Percentiles rank a stretch among this genome's conserved stretches.
These are phyloP conservation scores for Collybiopsis confluens DNA, from an alignment of 768 basidiomycete species.

Conservation along the genomic window DNA sequence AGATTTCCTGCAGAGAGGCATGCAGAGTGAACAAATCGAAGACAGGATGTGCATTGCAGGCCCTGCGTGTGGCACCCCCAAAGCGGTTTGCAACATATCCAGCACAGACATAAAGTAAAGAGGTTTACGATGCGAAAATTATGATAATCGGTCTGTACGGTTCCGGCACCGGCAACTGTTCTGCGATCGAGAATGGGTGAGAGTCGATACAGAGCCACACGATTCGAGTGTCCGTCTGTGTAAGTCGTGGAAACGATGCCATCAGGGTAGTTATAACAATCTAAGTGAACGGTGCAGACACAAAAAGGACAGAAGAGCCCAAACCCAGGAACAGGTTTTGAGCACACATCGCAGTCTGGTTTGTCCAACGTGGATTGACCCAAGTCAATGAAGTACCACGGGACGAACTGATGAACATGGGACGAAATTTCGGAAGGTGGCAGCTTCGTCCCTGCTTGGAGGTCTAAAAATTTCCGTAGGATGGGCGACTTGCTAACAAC, in stretches of 20 bases:
- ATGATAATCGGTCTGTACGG: conserved; percentile 36
- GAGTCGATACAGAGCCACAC: conserved; percentile 60
- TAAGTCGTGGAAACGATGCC: conserved; percentile 50
- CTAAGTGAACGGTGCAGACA: conserved; percentile 66
- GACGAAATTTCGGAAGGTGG: conserved; percentile 15
- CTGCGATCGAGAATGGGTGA: conserved; percentile 40
- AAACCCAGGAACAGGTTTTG: conserved; percentile 54
- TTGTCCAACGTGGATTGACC: conserved; percentile 25
- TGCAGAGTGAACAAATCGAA: conserved; percentile 50
- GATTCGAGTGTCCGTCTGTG: conserved; percentile 43
- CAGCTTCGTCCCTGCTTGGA: conserved; percentile 3
- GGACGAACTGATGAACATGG: conserved; percentile 61
- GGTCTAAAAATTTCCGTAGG: conserved; percentile 10
- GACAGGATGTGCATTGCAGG: conserved; percentile 58
- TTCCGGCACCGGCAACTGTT: conserved; percentile 15
- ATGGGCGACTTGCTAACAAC: conserved; percentile 44
- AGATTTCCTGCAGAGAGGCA: conserved; percentile 36
- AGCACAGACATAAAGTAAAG: conserved; percentile 73
- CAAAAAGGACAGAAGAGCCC: conserved; percentile 72
- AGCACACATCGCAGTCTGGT: conserved; percentile 54
- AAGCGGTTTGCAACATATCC: conserved; percentile 60
- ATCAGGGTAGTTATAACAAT: conserved; percentile 71
- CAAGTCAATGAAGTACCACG: conserved; percentile 51
- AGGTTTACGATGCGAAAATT: conserved; percentile 55
- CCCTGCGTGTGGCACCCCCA: conserved; percentile 71